Evolutionary conservation across 2,329 filamentous ascomycete genomes (phyloP), one percentile per base, ranked within the genome.

Genomic region (Cladosporium austrohemisphaericum): DNA sequence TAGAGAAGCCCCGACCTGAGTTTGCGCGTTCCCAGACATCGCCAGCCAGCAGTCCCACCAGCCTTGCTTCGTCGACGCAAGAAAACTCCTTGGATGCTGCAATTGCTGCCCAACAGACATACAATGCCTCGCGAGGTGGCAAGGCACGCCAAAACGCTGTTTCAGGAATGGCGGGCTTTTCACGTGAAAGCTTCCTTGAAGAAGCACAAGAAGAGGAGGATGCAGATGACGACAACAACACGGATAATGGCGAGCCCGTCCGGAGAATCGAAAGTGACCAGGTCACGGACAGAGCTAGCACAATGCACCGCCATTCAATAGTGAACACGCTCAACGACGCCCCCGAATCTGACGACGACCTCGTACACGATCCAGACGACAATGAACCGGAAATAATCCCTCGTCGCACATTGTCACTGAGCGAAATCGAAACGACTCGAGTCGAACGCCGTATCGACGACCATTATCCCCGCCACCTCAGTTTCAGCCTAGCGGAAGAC

Each of bases 401-500:
- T 8, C 77, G 78, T 20, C 79, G 86, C 14, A 81, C 86, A 1
- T 22, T 59, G 11, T 68, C 65, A 19, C 53, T 18, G 77, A 84
- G 58, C 85, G 57, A 63, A 16, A 58, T 59, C 35, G 50, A 62
- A 18, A 48, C 47, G 4, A 31, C 50, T 14, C 32, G 53, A 10
- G 35, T 52, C 11, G 52, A 58, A 28, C 33, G 33, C 7, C 55
- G 52, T 13, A 46, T 53, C 6, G 82, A 86, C 53, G 74, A 75
- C 22, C 79, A 79, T 50, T 88, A 84, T 79, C 80, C 85, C 1
- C 81, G 86, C 1, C 79, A 85, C 35, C 75, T 91, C 55, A 90
- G 86, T 3, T 91, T 91, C 64, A 83, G 84, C 51, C 77, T 84
- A 36, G 86, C 84, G 1, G 85, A 88, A 67, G 84, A 89, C 52